Base-by-base conservation (phyloP, 2,329 filamentous ascomycete species). In the Onygenales sp. region DNA sequence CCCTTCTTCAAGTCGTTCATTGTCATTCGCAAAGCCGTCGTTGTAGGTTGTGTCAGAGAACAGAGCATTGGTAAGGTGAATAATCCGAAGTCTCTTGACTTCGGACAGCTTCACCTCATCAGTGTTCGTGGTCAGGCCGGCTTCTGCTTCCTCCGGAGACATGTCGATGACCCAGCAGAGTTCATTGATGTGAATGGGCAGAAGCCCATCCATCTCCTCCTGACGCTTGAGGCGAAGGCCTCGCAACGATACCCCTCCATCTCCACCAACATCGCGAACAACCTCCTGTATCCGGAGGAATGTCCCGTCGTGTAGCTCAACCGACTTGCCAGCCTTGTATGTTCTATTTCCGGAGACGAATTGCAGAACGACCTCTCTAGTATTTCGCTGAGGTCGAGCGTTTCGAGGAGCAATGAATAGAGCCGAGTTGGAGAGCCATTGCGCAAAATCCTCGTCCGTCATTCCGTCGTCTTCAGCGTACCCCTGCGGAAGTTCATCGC, bases 1-100 rank as follows among this genome's bases (percentile, higher is more conserved):
- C 0, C 70, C 74, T 11, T 66, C 59, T 1, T 63, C 54, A 9
- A 63, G 59, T 0, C 64, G 54, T 1, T 62, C 58, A 0, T 61
- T 21, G 1, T 58, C 58, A 0, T 46, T 21, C 0, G 65, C 51
- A 6, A 66, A 68, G 0, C 62, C 47, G 70, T 68, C 0, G 63
- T 49, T 14, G 37, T 58, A 45, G 10, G 61, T 54, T 52, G 43
- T 59, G 48, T 2, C 53, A 0, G 77, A 77, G 43, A 74, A 82
- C 0, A 65, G 59, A 0, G 72, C 63, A 54, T 87, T 88, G 0
- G 84, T 87, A 2, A 77, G 65, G 0, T 73, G 61, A 0, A 87
- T 65, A 0, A 62, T 62, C 0, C 80, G 67, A 6, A 73, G 65
- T 1, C 65, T 56, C 2, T 70, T 59, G 0, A 84, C 68, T 0